These are phyloP conservation scores for Boletus rubescentipes DNA, from an alignment of 768 basidiomycete genomes.

Conservation along the genomic window DNA sequence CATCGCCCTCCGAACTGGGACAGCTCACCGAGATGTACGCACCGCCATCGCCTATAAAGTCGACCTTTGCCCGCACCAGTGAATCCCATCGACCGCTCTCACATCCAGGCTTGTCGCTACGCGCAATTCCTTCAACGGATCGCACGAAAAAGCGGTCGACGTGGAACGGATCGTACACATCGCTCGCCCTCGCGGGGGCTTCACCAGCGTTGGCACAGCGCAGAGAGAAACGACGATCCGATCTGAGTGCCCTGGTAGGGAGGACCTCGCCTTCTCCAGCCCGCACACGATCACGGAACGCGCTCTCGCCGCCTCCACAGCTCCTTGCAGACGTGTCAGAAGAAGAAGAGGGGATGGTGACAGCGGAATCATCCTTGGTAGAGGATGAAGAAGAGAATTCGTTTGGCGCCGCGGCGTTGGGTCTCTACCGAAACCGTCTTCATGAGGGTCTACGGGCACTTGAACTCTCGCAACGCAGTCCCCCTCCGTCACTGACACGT, in stretches of 20 bases:
- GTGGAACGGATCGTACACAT: constrained; percentile 70
- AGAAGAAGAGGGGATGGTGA: constrained; percentile 36
- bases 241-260: constrained; percentile 49
- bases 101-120: constrained; percentile 33
- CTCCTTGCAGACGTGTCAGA: constrained; percentile 40
- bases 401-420: constrained; percentile 65
- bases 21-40: constrained; percentile 89
- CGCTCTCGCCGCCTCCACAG: constrained; percentile 37
- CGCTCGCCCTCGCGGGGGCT: constrained; percentile 47
- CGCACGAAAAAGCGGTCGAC: constrained; percentile 59
- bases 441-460: constrained; percentile 51
- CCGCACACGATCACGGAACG: constrained; percentile 38
- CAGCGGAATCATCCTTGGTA: constrained; percentile 17
- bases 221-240: constrained; percentile 54
- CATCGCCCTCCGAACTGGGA: constrained; percentile 66
- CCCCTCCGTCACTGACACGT: constrained; percentile 14
- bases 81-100: constrained; percentile 46
- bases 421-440: constrained; percentile 54
- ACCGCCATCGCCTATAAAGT: constrained; percentile 59
- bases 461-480: constrained; percentile 31
- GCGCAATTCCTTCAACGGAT: constrained; percentile 13
- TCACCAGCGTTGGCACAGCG: constrained; percentile 42
- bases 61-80: constrained; percentile 23
- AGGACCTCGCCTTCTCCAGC: constrained; percentile 23
- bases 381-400: constrained; percentile 32